Evolutionary conservation across 1,139 yeast genomes (phyloP).

Genomic region (Nakaseomyces uthaithaninus): DNA sequence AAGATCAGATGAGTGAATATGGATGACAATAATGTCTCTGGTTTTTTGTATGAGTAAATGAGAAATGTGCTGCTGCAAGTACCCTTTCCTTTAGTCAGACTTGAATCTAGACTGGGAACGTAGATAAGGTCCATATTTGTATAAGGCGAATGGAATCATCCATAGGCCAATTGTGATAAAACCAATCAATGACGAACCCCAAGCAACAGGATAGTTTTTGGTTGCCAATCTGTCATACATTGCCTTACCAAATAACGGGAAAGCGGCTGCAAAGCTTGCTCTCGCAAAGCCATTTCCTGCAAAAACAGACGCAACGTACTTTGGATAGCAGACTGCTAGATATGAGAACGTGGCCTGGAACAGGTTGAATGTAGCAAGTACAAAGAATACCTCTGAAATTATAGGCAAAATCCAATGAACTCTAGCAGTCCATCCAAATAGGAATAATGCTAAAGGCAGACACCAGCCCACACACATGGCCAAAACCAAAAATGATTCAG

Average conservation of each 20-base stretch:
- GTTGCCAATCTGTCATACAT: slow-evolving; percentile 43
- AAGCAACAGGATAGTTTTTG: slow-evolving; percentile 45
- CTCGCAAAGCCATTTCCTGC: slow-evolving; percentile 49
- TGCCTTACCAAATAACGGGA: slow-evolving; percentile 52
- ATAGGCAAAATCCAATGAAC: slow-evolving; percentile 41
- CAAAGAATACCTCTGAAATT: slow-evolving; percentile 38
- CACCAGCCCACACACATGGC: slow-evolving; percentile 17
- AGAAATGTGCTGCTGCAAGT: too few species aligned
- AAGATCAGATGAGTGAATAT: too few species aligned
- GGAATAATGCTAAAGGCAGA: slow-evolving; percentile 17
- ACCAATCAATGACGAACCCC: slow-evolving; percentile 48
- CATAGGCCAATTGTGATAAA: slow-evolving; percentile 39
- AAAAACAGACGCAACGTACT: slow-evolving; percentile 49
- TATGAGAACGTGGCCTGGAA: slow-evolving; percentile 36
- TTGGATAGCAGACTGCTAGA: slow-evolving; percentile 33
- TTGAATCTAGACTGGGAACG: slow-evolving; percentile 13
- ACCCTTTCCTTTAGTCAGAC: too few species aligned
- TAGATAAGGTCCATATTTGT: slow-evolving; percentile 45
- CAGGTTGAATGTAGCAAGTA: slow-evolving; percentile 36
- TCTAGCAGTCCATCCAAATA: slow-evolving; percentile 40
- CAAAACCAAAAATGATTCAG: slow-evolving; percentile 16
- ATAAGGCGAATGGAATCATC: slow-evolving; percentile 41
- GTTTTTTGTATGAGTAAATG: too few species aligned
- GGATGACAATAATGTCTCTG: too few species aligned
- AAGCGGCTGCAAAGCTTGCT: slow-evolving; percentile 39